phyloP scores from a whole-genome alignment of 2,329 filamentous ascomycete species.

The Colletotrichum sp. region DNA sequence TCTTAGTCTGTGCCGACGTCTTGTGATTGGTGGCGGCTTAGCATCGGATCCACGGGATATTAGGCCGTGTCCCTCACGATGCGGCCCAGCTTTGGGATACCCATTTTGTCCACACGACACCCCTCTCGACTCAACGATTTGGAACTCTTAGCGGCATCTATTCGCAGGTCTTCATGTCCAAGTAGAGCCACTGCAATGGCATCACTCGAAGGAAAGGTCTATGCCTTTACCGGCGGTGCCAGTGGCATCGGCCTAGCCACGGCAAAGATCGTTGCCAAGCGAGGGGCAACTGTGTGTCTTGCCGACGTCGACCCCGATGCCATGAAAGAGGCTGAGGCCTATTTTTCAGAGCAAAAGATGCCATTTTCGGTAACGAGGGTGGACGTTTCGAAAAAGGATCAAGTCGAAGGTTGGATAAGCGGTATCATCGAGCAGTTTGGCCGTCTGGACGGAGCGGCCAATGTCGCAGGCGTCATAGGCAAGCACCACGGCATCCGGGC shows the following conservation, averaged over 20 bases:
- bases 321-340: conserved; percentile 32
- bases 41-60: not conserved
- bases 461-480: conserved; percentile 58
- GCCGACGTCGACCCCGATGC: conserved; percentile 40
- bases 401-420: conserved; percentile 57
- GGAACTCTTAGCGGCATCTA: not conserved
- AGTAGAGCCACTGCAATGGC: conserved; percentile 23
- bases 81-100: not conserved
- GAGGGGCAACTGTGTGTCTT: conserved; percentile 40
- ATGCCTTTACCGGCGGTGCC: conserved; percentile 35
- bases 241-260: conserved; percentile 46
- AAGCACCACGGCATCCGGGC: conserved; percentile 42
- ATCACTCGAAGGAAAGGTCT: conserved; percentile 34
- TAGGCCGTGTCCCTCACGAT: not conserved
- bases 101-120: not conserved
- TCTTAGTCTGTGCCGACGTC: not conserved
- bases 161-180: not conserved
- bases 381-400: conserved; percentile 49
- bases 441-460: conserved; percentile 58
- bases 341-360: conserved; percentile 28
- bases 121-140: not conserved
- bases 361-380: conserved; percentile 37
- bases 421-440: conserved; percentile 53
- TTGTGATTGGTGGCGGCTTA: conserved; percentile 1
- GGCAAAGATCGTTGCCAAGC: conserved; percentile 38